phyloP scores from a whole-genome alignment of 2,329 filamentous ascomycete genomes.

The Aspergillus pseudoglaucus region DNA sequence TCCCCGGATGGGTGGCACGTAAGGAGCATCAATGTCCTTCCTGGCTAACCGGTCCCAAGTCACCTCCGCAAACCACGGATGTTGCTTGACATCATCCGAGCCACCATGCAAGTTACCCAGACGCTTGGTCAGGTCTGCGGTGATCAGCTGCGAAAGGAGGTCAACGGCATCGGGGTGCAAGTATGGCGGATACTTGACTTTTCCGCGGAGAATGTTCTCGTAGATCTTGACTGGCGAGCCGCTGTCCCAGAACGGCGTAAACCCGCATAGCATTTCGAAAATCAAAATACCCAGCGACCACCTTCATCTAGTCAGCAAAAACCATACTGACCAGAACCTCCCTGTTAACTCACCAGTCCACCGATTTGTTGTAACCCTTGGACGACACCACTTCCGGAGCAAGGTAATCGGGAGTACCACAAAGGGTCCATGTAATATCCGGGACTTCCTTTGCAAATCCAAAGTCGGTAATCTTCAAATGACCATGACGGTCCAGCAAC shows the following conservation, averaged over 20 bases:
- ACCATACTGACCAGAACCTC: background rate
- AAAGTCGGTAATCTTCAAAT: conserved; percentile 97
- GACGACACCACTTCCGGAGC: conserved; percentile 98
- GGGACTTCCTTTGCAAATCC: conserved; percentile 97
- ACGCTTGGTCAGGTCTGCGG: conserved; percentile 87
- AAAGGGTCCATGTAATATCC: conserved; percentile 98
- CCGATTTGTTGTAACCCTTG: conserved; percentile 99
- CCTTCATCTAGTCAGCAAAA: conserved; percentile 46
- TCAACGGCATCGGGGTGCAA: conserved; percentile 92
- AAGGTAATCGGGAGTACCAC: conserved; percentile 94
- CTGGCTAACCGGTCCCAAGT: conserved; percentile 92
- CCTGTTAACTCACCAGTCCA: conserved; percentile 72
- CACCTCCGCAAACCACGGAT: conserved; percentile 94
- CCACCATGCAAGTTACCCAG: conserved; percentile 90
- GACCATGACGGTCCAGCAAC: conserved; percentile 83
- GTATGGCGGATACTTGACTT: conserved; percentile 94
- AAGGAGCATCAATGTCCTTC: conserved; percentile 97
- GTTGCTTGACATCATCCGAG: conserved; percentile 85
- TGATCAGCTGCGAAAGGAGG: conserved; percentile 86
- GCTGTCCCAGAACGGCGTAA: conserved; percentile 98
- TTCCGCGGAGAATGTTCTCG: conserved; percentile 94
- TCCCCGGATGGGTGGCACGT: conserved; percentile 90
- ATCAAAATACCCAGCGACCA: conserved; percentile 98
- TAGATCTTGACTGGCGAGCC: conserved; percentile 99
- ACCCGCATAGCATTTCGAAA: conserved; percentile 98